Percentiles rank a stretch among this genome's conserved stretches.
Evolutionary conservation across 495 filamentous ascomycete species (phyloP).

Genomic region (Aspergillus ellipticus): DNA sequence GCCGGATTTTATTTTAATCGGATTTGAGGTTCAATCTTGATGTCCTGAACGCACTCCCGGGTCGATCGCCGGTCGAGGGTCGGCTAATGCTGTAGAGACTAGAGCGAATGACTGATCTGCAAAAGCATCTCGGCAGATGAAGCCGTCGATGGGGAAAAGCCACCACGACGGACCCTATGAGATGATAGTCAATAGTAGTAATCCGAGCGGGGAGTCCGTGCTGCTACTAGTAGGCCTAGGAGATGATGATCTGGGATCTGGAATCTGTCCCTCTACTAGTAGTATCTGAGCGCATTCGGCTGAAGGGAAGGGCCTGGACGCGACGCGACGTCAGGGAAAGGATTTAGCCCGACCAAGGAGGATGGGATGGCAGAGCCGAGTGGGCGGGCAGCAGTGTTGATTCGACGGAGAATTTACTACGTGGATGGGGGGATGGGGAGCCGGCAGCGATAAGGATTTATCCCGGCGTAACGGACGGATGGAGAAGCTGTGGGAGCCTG

Average conservation of each 20-base stretch:
- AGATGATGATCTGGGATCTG: background rate
- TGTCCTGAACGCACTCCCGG: background rate
- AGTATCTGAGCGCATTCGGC: background rate
- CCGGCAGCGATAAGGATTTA: slow-evolving; percentile 3
- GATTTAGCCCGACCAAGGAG: slow-evolving; percentile 6
- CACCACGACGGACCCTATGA: background rate
- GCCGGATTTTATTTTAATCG: slow-evolving; percentile 20
- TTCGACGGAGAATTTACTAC: background rate
- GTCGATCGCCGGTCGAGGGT: too few species aligned
- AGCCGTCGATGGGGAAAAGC: background rate
- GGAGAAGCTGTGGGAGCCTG: background rate
- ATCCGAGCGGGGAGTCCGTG: background rate
- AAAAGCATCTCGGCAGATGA: slow-evolving; percentile 1
- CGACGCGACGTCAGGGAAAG: slow-evolving; percentile 1
- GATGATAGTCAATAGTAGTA: background rate
- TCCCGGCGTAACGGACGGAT: background rate
- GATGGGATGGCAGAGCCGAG: background rate
- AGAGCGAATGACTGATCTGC: background rate
- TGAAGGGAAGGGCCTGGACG: background rate
- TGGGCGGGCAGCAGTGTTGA: background rate
- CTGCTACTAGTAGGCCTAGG: slow-evolving; percentile 1
- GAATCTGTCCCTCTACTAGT: too few species aligned
- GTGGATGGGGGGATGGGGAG: background rate
- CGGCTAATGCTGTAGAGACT: too few species aligned
- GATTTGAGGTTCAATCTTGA: slow-evolving; percentile 11